Conservation (phyloP, 768 basidiomycete genomes). For the Guyanaporus albipodus region DNA sequence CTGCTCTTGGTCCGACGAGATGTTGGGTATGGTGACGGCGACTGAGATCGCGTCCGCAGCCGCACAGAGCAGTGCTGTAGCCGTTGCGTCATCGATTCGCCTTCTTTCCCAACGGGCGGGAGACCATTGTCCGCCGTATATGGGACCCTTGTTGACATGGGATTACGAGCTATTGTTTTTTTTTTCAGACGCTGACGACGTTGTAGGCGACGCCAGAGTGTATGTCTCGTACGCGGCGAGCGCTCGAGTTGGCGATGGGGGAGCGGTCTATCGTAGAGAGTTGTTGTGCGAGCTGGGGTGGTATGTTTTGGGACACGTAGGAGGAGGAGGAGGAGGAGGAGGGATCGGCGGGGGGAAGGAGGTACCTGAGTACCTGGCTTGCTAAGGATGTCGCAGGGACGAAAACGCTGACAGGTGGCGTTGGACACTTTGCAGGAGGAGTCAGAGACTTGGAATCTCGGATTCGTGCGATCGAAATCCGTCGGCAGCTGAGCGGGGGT, state of each 20-base stretch:
- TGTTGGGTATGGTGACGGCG: slow-evolving; percentile 1
- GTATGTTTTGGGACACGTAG: slow-evolving; percentile 10
- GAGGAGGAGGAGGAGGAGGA: no score
- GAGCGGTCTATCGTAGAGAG: slow-evolving; percentile 53
- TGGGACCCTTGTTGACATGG: slow-evolving; percentile 7
- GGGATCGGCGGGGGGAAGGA: no score
- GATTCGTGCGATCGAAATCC: slow-evolving; percentile 10
- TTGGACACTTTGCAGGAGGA: no score
- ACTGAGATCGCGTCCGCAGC: slow-evolving; percentile 11
- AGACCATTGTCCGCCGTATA: slow-evolving; percentile 22
- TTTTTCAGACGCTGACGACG: neutral
- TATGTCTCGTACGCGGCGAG: slow-evolving; percentile 41
- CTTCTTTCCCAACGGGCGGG: slow-evolving; percentile 7
- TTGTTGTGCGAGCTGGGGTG: slow-evolving; percentile 45
- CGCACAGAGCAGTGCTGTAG: slow-evolving; percentile 8
- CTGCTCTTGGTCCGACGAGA: neutral
- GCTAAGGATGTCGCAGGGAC: no score
- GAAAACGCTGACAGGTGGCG: no score
- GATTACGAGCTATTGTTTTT: neutral
- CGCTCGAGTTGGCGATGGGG: slow-evolving; percentile 43
- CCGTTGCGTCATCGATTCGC: slow-evolving; percentile 1
- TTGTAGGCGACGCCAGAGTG: slow-evolving; percentile 37
- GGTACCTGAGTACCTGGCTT: no score
- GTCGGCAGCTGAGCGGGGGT: slow-evolving; percentile 11
- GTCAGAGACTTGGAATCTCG: no score